Base-by-base conservation (phyloP, 768 basidiomycete genomes). In the Hypholoma sublateritium region DNA sequence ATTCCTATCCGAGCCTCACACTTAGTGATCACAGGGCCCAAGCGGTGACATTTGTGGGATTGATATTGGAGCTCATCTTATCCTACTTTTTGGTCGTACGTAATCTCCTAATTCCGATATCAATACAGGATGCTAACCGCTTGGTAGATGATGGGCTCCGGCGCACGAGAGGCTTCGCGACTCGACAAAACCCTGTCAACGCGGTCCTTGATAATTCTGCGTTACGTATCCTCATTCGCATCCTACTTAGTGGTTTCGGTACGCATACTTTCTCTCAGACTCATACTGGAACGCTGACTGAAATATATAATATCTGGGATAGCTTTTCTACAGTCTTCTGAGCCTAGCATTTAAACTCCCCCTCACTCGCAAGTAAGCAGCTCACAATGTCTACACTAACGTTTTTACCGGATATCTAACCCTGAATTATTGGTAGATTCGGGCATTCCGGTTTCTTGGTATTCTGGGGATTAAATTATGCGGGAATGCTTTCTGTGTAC, bases 391-490 rank as follows among this genome's bases (percentile, higher is more conserved):
- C 19, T 50, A 13, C 9, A 16, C 49, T 12, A 14, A 21, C 11
- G 12, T 41, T 22, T 21, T 4, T n/a, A 8, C 21, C 8, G 12
- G 5, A 43, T 42, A 2, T 5, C 14, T 53, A 12, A 25, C 21
- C 25, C 9, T 17, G 12, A 36, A n/a, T 32, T 43, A 13, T 39
- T 11, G 8, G 32, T 39, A 75, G 78, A 56, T 85, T 80, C 56
- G 81, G 81, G 19, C 67, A 69, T 50, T 71, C 70, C 1, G 86
- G 86, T 1, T 85, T 87, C 61, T 62, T 86, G 39, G 72, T 88
- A 24, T 88, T 83, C 62, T 88, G 87, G 87, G 85, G 86, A 83
- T 71, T 87, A 54, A 82, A 80, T 54, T 88, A 77, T 75, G 41
- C 73, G 43, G 79, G 74, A 32, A 88, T 88, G 87, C 66, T 77